phyloP scores from a whole-genome alignment of 352 stramenopile genomes.

The Pythium myriotylum region DNA sequence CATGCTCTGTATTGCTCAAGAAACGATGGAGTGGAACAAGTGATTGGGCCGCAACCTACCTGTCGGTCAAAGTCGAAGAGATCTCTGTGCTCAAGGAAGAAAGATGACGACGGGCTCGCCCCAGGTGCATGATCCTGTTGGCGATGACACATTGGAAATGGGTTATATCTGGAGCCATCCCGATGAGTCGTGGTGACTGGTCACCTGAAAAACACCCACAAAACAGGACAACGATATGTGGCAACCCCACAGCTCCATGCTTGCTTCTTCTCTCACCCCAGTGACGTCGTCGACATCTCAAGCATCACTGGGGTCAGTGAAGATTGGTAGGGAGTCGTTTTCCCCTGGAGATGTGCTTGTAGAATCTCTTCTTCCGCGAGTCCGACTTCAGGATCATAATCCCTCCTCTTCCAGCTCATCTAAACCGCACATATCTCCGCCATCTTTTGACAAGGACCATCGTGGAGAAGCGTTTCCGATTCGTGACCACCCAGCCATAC shows the following conservation, averaged over 20 bases:
- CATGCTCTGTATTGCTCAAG: slow-evolving; percentile 53
- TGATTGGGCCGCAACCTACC: slow-evolving; percentile 28
- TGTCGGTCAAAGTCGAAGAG: slow-evolving; percentile 73
- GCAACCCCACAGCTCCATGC: background rate
- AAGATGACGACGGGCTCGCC: slow-evolving; percentile 27
- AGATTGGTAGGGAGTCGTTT: slow-evolving; percentile 54
- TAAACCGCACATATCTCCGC: background rate
- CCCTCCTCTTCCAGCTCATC: slow-evolving; percentile 8
- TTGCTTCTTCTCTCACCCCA: background rate
- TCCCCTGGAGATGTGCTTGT: slow-evolving; percentile 61
- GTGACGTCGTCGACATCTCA: slow-evolving; percentile 15
- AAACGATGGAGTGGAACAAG: slow-evolving; percentile 34
- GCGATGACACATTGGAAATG: background rate
- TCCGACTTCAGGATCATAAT: slow-evolving; percentile 7
- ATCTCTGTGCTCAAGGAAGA: slow-evolving; percentile 64
- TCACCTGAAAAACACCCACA: background rate
- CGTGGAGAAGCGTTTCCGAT: slow-evolving; percentile 46
- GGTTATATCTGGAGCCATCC: background rate
- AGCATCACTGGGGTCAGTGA: slow-evolving; percentile 40
- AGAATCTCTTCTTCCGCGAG: slow-evolving; percentile 56
- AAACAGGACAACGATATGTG: no score
- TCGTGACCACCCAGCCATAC: slow-evolving; percentile 49
- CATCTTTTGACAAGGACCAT: slow-evolving; percentile 6
- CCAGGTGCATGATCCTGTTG: background rate
- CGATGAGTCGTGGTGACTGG: background rate